Base-by-base conservation (phyloP, 352 stramenopile species). In the Elongisporangium undulatum region DNA sequence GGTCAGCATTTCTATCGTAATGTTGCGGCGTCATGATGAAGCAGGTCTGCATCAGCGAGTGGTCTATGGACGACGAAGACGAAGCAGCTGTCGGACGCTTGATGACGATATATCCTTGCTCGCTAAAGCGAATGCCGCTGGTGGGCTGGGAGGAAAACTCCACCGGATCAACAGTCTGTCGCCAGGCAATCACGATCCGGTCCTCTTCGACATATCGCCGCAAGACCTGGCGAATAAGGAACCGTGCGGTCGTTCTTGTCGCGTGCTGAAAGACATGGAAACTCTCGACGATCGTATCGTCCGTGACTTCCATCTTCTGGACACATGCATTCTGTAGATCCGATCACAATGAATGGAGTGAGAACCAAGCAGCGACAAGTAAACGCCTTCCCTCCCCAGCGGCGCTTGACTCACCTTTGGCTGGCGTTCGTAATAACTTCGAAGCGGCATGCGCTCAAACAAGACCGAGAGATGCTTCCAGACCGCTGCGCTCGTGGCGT, bases 51-150 rank as follows among this genome's bases (percentile, higher is more conserved):
- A 45, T 45, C 10, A 45, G 13, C 13, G 34, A 45, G 12, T 45
- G n/a, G n/a, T n/a, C n/a, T n/a, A n/a, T n/a, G n/a, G n/a, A 45
- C 0, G 12, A 45, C 34, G 34, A 17, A 45, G 34, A 45, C 34
- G 2, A n/a, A n/a, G n/a, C 4, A 15, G 29, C 8, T 2, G 20
- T 68, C 17, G 68, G 67, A 5, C 66, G 69, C 55, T 77, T 75
- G 52, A 90, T 75, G 23, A 87, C 66, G 34, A 87, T 78, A 48
- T 81, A 83, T 2, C 78, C 81, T 58, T 79, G 77, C 52, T 90
- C 81, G 16, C 70, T 63, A 55, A 90, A 89, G 56, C 72, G 76
- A 51, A 82, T 64, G 29, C 74, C 76, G 6, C 71, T 56, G 8
- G 87, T 56, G 38, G 69, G 61, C 52, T 82, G 69, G 13, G 67